A percentile compares a stretch with the other conserved stretches of the same genome.
Conservation (phyloP, 2,329 filamentous ascomycete species). For the Monosporascus sp. region DNA sequence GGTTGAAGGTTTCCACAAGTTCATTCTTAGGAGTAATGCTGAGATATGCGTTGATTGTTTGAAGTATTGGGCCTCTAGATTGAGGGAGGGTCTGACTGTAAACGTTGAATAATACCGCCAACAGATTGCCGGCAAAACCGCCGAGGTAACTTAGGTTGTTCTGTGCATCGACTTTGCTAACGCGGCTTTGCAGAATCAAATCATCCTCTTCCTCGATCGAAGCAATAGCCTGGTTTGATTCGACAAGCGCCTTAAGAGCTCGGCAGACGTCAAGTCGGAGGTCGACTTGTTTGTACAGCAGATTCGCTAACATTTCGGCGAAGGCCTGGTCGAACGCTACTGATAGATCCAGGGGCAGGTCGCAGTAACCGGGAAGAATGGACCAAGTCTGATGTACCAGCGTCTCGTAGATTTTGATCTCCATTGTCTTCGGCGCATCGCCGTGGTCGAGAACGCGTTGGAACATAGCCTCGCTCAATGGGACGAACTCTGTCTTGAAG, state of each 20-base stretch:
- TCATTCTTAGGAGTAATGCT: slow-evolving; percentile 78
- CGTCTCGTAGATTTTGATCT: slow-evolving; percentile 90
- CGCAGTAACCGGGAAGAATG: slow-evolving; percentile 88
- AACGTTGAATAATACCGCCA: slow-evolving; percentile 97
- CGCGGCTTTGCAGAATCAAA: slow-evolving; percentile 69
- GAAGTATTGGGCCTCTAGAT: slow-evolving; percentile 82
- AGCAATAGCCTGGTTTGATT: slow-evolving; percentile 81
- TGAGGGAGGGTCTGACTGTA: slow-evolving; percentile 95
- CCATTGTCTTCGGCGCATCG: slow-evolving; percentile 81
- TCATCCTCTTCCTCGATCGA: slow-evolving; percentile 65
- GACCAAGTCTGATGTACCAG: slow-evolving; percentile 95
- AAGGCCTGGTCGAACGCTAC: slow-evolving; percentile 80
- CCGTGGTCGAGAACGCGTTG: slow-evolving; percentile 82
- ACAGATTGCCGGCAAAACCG: slow-evolving; percentile 75
- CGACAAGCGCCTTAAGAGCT: slow-evolving; percentile 78
- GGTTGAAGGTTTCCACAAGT: slow-evolving; percentile 80
- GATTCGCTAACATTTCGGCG: slow-evolving; percentile 83
- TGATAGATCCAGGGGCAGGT: slow-evolving; percentile 74
- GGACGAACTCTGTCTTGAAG: slow-evolving; percentile 81
- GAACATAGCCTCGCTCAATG: slow-evolving; percentile 84
- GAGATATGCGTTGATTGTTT: slow-evolving; percentile 91
- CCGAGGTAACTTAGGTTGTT: slow-evolving; percentile 80
- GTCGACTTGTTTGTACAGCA: slow-evolving; percentile 88
- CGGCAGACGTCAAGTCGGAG: slow-evolving; percentile 83
- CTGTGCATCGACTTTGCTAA: slow-evolving; percentile 68